Percentiles rank a stretch among this genome's conserved stretches.
Evolutionary conservation across 169 alveolate species (phyloP).

Genomic region (Eimeria tenella): DNA sequence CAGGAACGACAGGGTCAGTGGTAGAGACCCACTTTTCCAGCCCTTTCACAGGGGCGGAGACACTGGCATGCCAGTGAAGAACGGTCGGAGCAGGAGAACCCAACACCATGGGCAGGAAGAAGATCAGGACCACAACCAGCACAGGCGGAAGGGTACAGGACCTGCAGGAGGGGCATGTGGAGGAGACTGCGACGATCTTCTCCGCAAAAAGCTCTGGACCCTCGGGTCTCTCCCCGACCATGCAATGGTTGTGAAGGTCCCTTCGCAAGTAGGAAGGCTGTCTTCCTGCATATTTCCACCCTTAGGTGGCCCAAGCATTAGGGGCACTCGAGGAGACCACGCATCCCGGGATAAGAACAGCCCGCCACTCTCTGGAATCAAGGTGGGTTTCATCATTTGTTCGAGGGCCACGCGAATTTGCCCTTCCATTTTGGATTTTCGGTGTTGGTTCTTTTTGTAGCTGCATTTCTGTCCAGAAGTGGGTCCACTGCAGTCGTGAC

Average conservation of each 20-base stretch:
- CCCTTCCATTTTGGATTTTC: too few relatives aligned
- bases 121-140: not conserved
- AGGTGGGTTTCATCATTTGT: not conserved
- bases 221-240: slow-evolving; percentile 3
- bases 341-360: not conserved
- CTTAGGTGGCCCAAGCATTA: not conserved
- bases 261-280: not conserved
- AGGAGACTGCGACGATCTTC: not conserved
- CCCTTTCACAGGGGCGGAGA: too few relatives aligned
- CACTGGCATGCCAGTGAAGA: not conserved
- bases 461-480: too few relatives aligned
- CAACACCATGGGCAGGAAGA: not conserved
- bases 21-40: not conserved
- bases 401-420: too few relatives aligned
- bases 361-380: not conserved
- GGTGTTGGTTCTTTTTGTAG: too few relatives aligned
- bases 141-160: not conserved
- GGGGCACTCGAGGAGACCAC: not conserved
- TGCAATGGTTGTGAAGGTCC: not conserved
- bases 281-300: not conserved
- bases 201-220: slow-evolving; percentile 17
- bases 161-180: not conserved
- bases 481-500: not conserved
- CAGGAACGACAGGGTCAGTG: not conserved
- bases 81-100: not conserved